Evolutionary conservation across 768 basidiomycete genomes (phyloP), one percentile per base, ranked within the genome.

Genomic region (Clavaria fumosa): DNA sequence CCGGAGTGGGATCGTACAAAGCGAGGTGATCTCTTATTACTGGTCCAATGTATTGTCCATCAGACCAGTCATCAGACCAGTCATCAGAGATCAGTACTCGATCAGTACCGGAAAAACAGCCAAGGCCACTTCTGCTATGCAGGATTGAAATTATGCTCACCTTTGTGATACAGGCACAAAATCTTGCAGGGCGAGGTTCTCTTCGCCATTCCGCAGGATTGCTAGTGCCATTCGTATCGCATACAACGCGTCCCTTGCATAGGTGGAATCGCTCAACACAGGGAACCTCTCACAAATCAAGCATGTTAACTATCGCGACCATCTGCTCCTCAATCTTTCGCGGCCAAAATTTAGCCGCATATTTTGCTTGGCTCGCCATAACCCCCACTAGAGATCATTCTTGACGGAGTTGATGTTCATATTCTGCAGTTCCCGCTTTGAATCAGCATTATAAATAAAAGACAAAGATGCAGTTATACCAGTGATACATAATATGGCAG

Each of bases 191-290:
- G 58, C 50, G 2, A 80, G 48, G 27, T 56, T 57, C 5, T 58
- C 52, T 27, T 73, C 68, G 27, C 61, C 54, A 4, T 56, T 59
- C 67, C 69, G 78, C 0, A 78, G 52, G 14, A 83, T 58, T 37
- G 70, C 66, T 28, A 68, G 52, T 2, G 75, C 71, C 56, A 70
- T 70, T 38, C 63, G 63, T 0, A 70, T 69, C 7, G 71, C 70
- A 46, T 69, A 67, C 2, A 75, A 50, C 0, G 73, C 70, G 38
- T 79, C 75, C 76, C 76, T 76, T 18, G 35, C n/a, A n/a, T n/a
- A n/a, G n/a, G n/a, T n/a, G n/a, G n/a, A n/a, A n/a, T n/a, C n/a
- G n/a, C n/a, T n/a, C n/a, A n/a, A n/a, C n/a, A n/a, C n/a, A n/a
- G n/a, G n/a, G n/a, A n/a, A n/a, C n/a, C n/a, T n/a, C n/a, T n/a